A percentile compares a stretch with the other conserved stretches of the same genome.
Conservation (phyloP, 139 green algal genomes). For the Chlorella sp. region DNA sequence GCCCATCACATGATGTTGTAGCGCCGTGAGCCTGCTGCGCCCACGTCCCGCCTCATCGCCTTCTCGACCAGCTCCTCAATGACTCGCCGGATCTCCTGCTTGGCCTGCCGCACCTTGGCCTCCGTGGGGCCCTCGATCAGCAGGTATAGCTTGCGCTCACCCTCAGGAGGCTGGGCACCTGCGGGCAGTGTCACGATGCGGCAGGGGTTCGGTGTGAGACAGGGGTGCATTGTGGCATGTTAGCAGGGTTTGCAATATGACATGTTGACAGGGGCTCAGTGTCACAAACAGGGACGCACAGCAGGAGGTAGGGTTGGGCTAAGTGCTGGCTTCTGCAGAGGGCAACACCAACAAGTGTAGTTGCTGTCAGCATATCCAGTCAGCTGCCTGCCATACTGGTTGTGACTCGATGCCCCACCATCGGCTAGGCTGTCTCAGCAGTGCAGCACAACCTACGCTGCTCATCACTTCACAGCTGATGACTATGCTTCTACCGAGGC, state of each 20-base stretch:
- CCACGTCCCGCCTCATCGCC: too few relatives aligned
- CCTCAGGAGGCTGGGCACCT: conserved; percentile 50
- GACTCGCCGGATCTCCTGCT: too few relatives aligned
- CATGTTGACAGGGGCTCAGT: background rate
- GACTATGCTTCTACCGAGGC: background rate
- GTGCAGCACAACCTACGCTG: too few relatives aligned
- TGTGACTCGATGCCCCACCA: too few relatives aligned
- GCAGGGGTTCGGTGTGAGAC: conserved; percentile 62
- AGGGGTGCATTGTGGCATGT: background rate
- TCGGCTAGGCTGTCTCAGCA: too few relatives aligned
- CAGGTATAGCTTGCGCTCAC: conserved; percentile 92
- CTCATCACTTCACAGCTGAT: background rate
- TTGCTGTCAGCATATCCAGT: too few relatives aligned
- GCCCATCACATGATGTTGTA: too few relatives aligned
- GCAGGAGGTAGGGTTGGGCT: background rate
- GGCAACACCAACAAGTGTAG: too few relatives aligned
- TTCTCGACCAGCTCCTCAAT: too few relatives aligned
- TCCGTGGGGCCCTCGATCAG: conserved; percentile 82
- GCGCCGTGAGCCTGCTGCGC: too few relatives aligned
- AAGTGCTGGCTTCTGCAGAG: background rate
- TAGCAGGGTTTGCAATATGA: background rate
- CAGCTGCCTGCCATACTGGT: too few relatives aligned
- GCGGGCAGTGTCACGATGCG: conserved; percentile 81
- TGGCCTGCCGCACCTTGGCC: conserved; percentile 60
- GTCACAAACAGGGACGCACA: background rate